phyloP scores from a whole-genome alignment of 768 basidiomycete genomes.

The Suillus placidus region DNA sequence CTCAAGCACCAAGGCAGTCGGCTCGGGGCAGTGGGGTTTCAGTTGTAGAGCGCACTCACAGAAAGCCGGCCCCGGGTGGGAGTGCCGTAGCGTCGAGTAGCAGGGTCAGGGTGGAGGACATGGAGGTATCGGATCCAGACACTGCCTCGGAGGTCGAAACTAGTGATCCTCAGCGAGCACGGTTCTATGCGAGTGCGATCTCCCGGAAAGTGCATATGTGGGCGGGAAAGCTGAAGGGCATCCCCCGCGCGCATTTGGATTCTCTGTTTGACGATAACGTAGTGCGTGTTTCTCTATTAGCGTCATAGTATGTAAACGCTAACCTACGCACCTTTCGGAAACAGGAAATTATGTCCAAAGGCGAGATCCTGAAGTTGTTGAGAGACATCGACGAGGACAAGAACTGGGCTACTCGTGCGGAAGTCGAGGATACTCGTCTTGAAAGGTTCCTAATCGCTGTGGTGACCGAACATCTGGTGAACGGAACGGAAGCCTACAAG shows the following conservation, averaged over 20 bases:
- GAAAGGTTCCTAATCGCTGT: constrained; percentile 11
- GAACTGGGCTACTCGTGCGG: constrained; percentile 21
- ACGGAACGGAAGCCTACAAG: constrained; percentile 13
- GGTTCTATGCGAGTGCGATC: background rate
- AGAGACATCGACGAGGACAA: constrained; percentile 25
- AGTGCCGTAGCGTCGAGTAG: constrained; percentile 10
- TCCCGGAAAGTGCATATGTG: constrained; percentile 18
- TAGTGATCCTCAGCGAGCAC: background rate
- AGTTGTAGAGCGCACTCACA: background rate
- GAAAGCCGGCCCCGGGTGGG: background rate
- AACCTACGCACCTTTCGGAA: background rate
- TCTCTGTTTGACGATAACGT: background rate
- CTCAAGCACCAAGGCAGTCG: background rate
- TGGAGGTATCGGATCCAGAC: background rate
- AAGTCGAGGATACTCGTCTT: constrained; percentile 19
- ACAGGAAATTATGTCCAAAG: constrained; percentile 1
- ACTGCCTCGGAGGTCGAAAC: background rate
- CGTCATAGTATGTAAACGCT: background rate
- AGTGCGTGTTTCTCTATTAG: background rate
- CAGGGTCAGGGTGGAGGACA: background rate
- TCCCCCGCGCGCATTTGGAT: background rate
- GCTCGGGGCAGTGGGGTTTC: background rate
- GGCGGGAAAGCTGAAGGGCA: constrained; percentile 13
- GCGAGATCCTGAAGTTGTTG: constrained; percentile 22
- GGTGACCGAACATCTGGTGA: background rate